Evolutionary conservation across 2,329 filamentous ascomycete species (phyloP).

Genomic region (Zasmidium angulare): DNA sequence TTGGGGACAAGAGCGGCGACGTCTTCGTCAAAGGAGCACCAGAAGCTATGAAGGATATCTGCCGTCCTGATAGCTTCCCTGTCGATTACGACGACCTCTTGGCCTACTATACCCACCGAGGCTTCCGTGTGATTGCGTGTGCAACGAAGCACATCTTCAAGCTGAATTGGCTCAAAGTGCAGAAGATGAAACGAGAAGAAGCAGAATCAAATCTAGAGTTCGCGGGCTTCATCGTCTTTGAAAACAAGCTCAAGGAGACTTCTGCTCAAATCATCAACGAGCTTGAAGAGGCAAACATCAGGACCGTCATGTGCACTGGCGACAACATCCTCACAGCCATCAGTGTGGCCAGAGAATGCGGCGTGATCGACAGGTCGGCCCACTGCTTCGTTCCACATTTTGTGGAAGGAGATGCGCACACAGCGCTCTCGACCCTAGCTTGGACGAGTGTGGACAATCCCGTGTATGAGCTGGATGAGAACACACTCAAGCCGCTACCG

Average conservation of each 20-base stretch:
- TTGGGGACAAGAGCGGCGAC: slow-evolving; percentile 78
- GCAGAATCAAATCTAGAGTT: slow-evolving; percentile 84
- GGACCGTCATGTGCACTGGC: slow-evolving; percentile 93
- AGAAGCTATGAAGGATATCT: slow-evolving; percentile 95
- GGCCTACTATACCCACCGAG: slow-evolving; percentile 88
- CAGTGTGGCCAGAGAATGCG: slow-evolving; percentile 88
- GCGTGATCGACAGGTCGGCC: slow-evolving; percentile 73
- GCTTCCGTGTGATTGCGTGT: slow-evolving; percentile 94
- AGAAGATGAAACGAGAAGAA: slow-evolving; percentile 86
- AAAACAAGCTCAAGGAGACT: slow-evolving; percentile 93
- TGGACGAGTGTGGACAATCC: slow-evolving; percentile 97
- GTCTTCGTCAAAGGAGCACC: slow-evolving; percentile 96
- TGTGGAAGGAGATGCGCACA: slow-evolving; percentile 70
- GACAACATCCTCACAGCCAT: slow-evolving; percentile 98
- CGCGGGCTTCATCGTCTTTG: slow-evolving; percentile 95
- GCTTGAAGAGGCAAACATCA: slow-evolving; percentile 77
- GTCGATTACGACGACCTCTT: slow-evolving; percentile 86
- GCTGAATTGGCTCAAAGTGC: slow-evolving; percentile 88
- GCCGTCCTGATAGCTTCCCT: slow-evolving; percentile 78
- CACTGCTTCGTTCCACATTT: slow-evolving; percentile 95
- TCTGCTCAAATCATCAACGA: slow-evolving; percentile 81
- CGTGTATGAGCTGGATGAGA: slow-evolving; percentile 72
- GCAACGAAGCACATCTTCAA: slow-evolving; percentile 85
- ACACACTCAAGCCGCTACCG: slow-evolving; percentile 76
- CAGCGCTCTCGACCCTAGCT: slow-evolving; percentile 69